Evolutionary conservation across 116 monocot species (phyloP).

Genomic region (Dioscorea cayenensis): DNA sequence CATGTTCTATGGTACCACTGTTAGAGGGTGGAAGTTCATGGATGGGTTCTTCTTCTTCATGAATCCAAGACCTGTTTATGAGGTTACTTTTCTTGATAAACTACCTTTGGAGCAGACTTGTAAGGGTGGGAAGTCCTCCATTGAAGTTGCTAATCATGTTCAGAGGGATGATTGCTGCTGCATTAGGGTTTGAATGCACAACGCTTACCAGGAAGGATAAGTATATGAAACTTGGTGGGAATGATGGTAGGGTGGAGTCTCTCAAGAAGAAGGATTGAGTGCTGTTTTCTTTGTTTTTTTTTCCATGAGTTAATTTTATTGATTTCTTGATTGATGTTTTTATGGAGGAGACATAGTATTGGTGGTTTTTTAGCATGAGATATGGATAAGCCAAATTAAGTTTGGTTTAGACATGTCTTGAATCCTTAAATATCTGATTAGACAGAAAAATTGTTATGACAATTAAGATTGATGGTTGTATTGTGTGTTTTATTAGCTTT

Average conservation of each 20-base stretch:
- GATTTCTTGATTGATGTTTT: no score
- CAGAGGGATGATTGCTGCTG: constrained; percentile 29
- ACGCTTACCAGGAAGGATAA: constrained; percentile 34
- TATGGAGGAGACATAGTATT: no score
- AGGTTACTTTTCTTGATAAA: constrained; percentile 20
- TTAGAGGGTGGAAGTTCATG: constrained; percentile 26
- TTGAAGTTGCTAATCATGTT: constrained; percentile 27
- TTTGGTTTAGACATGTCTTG: no score
- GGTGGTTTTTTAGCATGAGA: no score
- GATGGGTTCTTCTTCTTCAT: constrained; percentile 34
- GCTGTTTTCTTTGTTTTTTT: no score
- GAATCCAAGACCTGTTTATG: constrained; percentile 26
- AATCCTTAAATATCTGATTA: no score
- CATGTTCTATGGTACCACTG: constrained; percentile 37
- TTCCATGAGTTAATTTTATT: no score
- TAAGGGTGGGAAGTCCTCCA: constrained; percentile 15
- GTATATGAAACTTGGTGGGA: constrained; percentile 40
- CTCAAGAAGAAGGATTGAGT: constrained; percentile 1
- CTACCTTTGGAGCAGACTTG: constrained; percentile 16
- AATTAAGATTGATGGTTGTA: no score
- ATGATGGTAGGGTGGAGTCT: constrained; percentile 24
- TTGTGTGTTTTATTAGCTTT: no score
- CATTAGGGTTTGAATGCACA: constrained; percentile 37
- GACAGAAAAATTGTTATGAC: no score
- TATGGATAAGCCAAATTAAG: no score